These are phyloP conservation scores for Ajuga reptans DNA, from an alignment of 305 asterid genomes.

Conservation along the genomic window DNA sequence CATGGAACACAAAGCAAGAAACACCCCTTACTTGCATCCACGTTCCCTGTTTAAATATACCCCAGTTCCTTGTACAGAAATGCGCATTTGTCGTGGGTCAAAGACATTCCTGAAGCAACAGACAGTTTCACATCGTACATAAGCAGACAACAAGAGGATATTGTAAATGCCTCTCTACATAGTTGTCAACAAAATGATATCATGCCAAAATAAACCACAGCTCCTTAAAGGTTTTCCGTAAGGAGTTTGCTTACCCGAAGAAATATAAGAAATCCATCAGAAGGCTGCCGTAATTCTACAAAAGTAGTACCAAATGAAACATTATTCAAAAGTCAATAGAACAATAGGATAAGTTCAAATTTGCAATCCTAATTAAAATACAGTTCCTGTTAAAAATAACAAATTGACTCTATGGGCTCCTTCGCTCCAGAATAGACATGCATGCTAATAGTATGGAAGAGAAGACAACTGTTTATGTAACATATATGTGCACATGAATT, in stretches of 20 bases:
- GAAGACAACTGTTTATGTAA: constrained; percentile 13
- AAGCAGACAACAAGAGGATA: constrained; percentile 14
- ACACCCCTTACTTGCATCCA: constrained; percentile 61
- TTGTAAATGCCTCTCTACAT: not conserved
- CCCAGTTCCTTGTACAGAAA: constrained; percentile 94
- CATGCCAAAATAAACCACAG: not conserved
- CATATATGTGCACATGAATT: not conserved
- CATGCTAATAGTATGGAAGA: not conserved
- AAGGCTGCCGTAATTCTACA: constrained; percentile 87
- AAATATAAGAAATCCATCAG: constrained; percentile 95
- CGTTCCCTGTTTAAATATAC: constrained; percentile 80
- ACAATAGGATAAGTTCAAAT: not conserved
- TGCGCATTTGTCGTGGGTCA: constrained; percentile 95
- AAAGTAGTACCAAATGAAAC: constrained; percentile 15
- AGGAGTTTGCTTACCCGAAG: constrained; percentile 72
- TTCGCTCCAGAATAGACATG: constrained; percentile 3
- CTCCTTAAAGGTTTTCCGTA: not conserved
- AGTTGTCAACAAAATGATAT: constrained; percentile 19
- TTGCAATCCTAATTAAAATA: constrained; percentile 1
- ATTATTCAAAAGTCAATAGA: constrained; percentile 9
- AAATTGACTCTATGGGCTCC: not conserved
- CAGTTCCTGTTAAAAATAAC: constrained; percentile 2
- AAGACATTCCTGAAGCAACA: constrained; percentile 68
- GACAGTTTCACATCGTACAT: constrained; percentile 6
- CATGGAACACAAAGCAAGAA: constrained; percentile 18